These are phyloP conservation scores for Diversispora eburnea DNA, from an alignment of 192 early-diverging fungal genomes.

Conservation along the genomic window DNA sequence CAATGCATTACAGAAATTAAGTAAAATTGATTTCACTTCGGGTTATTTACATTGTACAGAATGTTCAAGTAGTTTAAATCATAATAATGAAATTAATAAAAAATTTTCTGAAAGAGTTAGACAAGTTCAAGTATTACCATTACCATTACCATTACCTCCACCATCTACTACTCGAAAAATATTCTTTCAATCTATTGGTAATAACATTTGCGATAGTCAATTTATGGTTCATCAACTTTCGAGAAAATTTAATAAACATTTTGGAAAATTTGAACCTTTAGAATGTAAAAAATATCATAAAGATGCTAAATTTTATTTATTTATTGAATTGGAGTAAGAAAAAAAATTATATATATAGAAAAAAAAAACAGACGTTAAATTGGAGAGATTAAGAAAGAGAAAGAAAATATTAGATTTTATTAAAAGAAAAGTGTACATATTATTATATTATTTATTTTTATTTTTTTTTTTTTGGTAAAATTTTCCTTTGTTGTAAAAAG, in stretches of 20 bases:
- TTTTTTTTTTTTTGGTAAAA: too few relatives aligned
- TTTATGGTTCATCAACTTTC: constrained; percentile 10
- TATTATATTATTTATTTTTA: too few relatives aligned
- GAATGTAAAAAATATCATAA: constrained; percentile 21
- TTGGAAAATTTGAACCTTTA: constrained; percentile 12
- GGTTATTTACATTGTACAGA: constrained; percentile 15
- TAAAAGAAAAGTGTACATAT: too few relatives aligned
- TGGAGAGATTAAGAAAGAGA: too few relatives aligned
- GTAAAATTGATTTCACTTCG: constrained; percentile 6
- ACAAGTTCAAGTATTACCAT: constrained; percentile 10
- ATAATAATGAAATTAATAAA: constrained; percentile 13
- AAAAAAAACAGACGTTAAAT: too few relatives aligned
- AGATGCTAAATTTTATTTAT: constrained; percentile 1
- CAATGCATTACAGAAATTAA: background rate
- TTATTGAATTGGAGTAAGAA: background rate
- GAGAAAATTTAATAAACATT: constrained; percentile 17
- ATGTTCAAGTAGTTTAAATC: background rate
- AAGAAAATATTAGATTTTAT: too few relatives aligned
- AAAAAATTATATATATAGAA: too few relatives aligned
- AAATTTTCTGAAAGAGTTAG: background rate
- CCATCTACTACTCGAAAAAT: constrained; percentile 1
- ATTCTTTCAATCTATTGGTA: background rate
- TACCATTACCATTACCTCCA: background rate
- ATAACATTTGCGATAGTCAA: constrained; percentile 12
- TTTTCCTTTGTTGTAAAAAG: too few relatives aligned